Evolutionary conservation across 1,139 yeast species (phyloP).

Genomic region (Petasospora fabianii): DNA sequence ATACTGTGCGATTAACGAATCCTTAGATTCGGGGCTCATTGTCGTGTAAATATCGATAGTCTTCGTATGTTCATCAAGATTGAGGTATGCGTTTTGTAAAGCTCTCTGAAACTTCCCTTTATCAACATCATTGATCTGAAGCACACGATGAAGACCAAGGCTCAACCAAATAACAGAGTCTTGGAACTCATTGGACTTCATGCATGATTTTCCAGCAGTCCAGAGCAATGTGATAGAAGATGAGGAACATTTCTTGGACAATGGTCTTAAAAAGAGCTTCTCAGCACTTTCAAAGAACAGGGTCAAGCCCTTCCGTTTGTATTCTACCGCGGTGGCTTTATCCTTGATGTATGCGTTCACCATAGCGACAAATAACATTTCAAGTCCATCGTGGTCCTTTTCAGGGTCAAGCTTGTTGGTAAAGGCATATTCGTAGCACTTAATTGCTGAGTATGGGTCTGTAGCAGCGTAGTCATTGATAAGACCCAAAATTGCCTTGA

Average conservation of each 20-base stretch:
- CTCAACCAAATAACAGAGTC: slow-evolving; percentile 30
- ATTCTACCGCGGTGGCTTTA: slow-evolving; percentile 5
- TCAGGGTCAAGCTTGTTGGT: slow-evolving; percentile 24
- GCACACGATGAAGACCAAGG: slow-evolving; percentile 26
- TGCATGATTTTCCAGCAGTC: slow-evolving; percentile 29
- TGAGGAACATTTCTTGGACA: slow-evolving; percentile 26
- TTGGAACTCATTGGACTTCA: slow-evolving; percentile 19
- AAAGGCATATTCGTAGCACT: slow-evolving; percentile 30
- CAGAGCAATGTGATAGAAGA: slow-evolving; percentile 31
- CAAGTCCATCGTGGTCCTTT: slow-evolving; percentile 26
- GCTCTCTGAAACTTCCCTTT: slow-evolving; percentile 31
- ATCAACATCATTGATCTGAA: slow-evolving; percentile 24
- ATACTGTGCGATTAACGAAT: slow-evolving; percentile 27
- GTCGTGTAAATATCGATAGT: slow-evolving; percentile 16
- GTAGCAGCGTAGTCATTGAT: slow-evolving; percentile 22
- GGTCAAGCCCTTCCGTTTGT: slow-evolving; percentile 12
- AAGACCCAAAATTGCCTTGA: slow-evolving; percentile 20
- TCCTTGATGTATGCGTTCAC: slow-evolving; percentile 16
- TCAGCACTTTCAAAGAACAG: slow-evolving; percentile 27
- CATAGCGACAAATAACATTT: slow-evolving; percentile 22
- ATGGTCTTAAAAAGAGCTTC: slow-evolving; percentile 22
- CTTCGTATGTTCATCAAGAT: slow-evolving; percentile 16
- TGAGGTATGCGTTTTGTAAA: slow-evolving; percentile 27
- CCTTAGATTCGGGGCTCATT: slow-evolving; percentile 21
- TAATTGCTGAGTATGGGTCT: slow-evolving; percentile 27